Base-by-base conservation (phyloP, 2,329 filamentous ascomycete genomes). In the Fusarium sp. region DNA sequence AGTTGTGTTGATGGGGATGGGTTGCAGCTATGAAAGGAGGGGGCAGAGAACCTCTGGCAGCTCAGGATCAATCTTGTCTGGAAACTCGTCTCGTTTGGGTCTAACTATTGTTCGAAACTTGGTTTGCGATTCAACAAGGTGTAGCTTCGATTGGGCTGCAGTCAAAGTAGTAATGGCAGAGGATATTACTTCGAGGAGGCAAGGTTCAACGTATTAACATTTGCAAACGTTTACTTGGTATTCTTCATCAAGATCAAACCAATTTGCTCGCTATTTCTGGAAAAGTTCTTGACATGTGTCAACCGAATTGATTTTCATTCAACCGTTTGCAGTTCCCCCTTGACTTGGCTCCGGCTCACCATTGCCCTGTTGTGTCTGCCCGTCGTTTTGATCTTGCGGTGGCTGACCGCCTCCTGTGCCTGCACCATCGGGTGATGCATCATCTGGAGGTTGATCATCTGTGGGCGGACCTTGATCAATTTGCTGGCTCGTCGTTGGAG, bases 151-250 rank as follows among this genome's bases (percentile, higher is more conserved):
- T 62, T 66, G 11, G 33, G 50, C 50, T 36, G 11, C 33, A 40
- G 29, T 8, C 65, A 66, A 66, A 36, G 62, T 20, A 42, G 72
- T 66, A 72, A 64, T 62, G 63, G 9, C 10, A 52, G 36, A n/a
- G 14, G 13, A 25, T 27, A 18, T 45, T 35, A 25, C 20, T 33
- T 31, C 11, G 31, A n/a, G 33, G 56, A 25, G 35, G 40, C 50
- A 68, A 42, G 66, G 11, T 35, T 27, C n/a, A 8, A 5, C 25
- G 35, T 14, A 29, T 20, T 25, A 5, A 14, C 35, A 5, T 18
- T n/a, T 2, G 1, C 18, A 11, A 9, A 16, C 31, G 6, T 7
- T 61, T 63, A 6, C 18, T n/a, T 9, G 11, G 11, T 47, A 14
- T 6, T 22, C 2, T n/a, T 10, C 11, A n/a, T n/a, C 11, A 36